Evolutionary conservation across 2,329 filamentous ascomycete genomes (phyloP).

Genomic region (Stemphylium vesicarium): DNA sequence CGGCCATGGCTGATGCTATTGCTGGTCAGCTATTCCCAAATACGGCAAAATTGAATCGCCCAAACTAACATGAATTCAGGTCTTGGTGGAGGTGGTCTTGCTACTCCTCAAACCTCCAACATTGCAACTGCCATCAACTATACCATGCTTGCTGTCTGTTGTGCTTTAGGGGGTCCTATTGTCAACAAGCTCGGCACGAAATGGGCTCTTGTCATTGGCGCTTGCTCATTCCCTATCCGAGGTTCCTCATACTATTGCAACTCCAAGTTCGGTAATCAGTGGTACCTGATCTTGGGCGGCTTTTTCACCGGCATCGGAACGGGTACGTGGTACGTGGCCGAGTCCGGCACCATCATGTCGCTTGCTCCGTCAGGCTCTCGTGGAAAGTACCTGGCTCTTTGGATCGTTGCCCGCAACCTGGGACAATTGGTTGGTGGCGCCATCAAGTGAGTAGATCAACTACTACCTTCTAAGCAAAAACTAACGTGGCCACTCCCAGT

Average conservation of each 20-base stretch:
- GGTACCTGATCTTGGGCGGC: slow-evolving; percentile 47
- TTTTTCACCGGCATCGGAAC: slow-evolving; percentile 36
- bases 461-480: too few species aligned
- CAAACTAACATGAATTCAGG: slow-evolving; percentile 13
- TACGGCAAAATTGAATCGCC: neutral
- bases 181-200: slow-evolving; percentile 58
- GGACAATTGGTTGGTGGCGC: slow-evolving; percentile 57
- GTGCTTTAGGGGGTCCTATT: slow-evolving; percentile 53
- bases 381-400: slow-evolving; percentile 57
- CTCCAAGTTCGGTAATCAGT: slow-evolving; percentile 57
- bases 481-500: slow-evolving; percentile 8
- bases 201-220: slow-evolving; percentile 55
- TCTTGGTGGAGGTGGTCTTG: slow-evolving; percentile 53
- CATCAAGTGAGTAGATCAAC: slow-evolving; percentile 39
- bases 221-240: slow-evolving; percentile 53
- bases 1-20: slow-evolving; percentile 42
- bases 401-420: slow-evolving; percentile 57
- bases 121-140: slow-evolving; percentile 46
- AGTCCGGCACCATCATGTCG: slow-evolving; percentile 58
- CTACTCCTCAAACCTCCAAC: slow-evolving; percentile 53
- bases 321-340: slow-evolving; percentile 59
- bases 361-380: slow-evolving; percentile 55
- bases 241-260: slow-evolving; percentile 59
- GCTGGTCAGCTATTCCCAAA: slow-evolving; percentile 20
- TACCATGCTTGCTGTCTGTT: slow-evolving; percentile 40